phyloP scores from a whole-genome alignment of 345 rosid species.

The Mercurialis annua region DNA sequence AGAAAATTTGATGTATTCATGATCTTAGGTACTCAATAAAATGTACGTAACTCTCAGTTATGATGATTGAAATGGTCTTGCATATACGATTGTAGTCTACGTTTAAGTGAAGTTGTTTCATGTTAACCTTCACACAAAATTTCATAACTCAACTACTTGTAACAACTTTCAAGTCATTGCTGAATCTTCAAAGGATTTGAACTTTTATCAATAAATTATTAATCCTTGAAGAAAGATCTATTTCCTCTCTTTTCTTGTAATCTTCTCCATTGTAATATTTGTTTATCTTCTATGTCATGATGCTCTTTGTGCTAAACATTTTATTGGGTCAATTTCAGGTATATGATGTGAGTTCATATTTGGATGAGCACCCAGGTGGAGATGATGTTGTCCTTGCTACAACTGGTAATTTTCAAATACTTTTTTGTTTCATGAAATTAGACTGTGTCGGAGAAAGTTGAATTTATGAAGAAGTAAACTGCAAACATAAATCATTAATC shows the following conservation, averaged over 20 bases:
- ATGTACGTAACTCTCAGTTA: not conserved
- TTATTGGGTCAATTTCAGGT: constrained; percentile 42
- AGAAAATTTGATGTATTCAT: not conserved
- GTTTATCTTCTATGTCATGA: not conserved
- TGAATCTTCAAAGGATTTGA: not conserved
- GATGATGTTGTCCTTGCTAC: constrained; percentile 76
- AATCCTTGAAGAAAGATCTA: not conserved
- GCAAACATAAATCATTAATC: constrained; percentile 10
- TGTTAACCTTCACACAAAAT: no score
- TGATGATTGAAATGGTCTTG: not conserved
- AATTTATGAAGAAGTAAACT: not conserved
- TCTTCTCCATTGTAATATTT: not conserved
- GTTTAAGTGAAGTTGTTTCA: not conserved
- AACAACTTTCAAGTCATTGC: not conserved
- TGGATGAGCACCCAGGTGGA: constrained; percentile 97
- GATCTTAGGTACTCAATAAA: not conserved
- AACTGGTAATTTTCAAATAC: constrained; percentile 43
- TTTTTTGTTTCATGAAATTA: not conserved
- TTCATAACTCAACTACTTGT: no score
- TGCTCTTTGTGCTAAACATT: no score
- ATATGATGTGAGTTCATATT: constrained; percentile 70
- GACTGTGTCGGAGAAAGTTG: not conserved
- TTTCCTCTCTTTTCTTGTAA: not conserved
- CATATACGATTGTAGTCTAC: not conserved
- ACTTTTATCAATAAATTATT: not conserved